A percentile compares a stretch with the other conserved stretches of the same genome.
Evolutionary conservation across 371 early-diverging fungal genomes (phyloP).

Genomic region (Mucor piriformis): DNA sequence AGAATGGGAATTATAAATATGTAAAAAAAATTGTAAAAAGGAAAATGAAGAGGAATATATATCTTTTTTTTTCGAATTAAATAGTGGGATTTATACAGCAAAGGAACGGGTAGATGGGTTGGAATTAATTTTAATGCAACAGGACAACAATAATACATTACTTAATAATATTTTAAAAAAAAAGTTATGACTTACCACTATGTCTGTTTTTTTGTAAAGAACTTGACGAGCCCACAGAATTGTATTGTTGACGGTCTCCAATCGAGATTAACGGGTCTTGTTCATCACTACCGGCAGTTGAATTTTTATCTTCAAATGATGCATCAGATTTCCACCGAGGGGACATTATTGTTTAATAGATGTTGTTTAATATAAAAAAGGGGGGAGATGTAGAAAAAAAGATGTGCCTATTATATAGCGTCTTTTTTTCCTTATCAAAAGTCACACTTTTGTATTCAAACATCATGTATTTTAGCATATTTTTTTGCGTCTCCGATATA

Average conservation of each 20-base stretch:
- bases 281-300: not conserved
- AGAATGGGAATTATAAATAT: not conserved
- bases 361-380: not conserved
- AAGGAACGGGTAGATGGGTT: not conserved
- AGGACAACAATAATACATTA: constrained; percentile 2
- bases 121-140: not conserved
- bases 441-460: not conserved
- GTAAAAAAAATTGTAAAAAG: not conserved
- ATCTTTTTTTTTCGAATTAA: not conserved
- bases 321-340: constrained; percentile 14
- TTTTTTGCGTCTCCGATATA: not conserved
- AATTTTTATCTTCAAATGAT: constrained; percentile 3
- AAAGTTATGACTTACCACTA: constrained; percentile 11
- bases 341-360: constrained; percentile 1
- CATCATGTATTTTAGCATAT: not conserved
- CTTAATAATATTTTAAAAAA: not conserved
- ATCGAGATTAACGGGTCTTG: constrained; percentile 17
- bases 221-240: not conserved
- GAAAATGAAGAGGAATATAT: not conserved
- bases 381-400: not conserved
- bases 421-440: not conserved
- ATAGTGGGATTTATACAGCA: no score
- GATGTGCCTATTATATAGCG: not conserved
- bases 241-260: constrained; percentile 1
- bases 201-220: not conserved